phyloP scores from a whole-genome alignment of 1,284 basidiomycete genomes.

The Microbotryum silenes-acaulis region DNA sequence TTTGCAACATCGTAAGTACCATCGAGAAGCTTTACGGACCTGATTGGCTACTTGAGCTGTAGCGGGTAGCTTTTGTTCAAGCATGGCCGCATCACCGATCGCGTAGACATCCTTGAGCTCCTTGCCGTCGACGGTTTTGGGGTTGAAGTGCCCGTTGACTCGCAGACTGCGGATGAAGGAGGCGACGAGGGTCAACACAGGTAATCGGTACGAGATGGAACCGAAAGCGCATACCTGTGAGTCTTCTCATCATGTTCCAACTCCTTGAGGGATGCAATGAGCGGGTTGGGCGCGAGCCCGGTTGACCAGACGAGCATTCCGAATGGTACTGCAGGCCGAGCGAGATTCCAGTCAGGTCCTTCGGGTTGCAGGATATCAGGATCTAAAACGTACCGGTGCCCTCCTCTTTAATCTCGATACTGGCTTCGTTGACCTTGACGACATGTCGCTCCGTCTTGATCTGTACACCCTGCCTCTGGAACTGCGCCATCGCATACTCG shows the following conservation, averaged over 20 bases:
- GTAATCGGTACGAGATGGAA: conserved; percentile 22
- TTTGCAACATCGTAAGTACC: too few species aligned
- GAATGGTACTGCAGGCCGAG: conserved; percentile 53
- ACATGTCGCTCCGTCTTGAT: conserved; percentile 30
- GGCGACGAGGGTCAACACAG: conserved; percentile 12
- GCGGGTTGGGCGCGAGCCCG: conserved; percentile 61
- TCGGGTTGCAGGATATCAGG: background rate
- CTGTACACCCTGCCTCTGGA: conserved; percentile 22
- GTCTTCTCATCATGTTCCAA: conserved; percentile 58
- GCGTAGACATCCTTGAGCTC: conserved; percentile 34
- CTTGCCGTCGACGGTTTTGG: conserved; percentile 36
- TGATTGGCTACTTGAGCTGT: conserved; percentile 37
- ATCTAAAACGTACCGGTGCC: conserved; percentile 24
- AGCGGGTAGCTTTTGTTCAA: conserved; percentile 44
- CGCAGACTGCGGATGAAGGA: conserved; percentile 45
- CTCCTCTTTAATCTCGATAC: conserved; percentile 32
- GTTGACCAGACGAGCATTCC: conserved; percentile 74
- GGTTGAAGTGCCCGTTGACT: conserved; percentile 56
- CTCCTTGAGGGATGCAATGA: conserved; percentile 56
- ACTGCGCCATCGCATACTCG: conserved; percentile 37
- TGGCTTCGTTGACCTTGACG: conserved; percentile 20
- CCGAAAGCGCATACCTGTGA: conserved; percentile 45
- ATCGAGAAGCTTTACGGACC: conserved; percentile 36
- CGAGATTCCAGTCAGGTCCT: conserved; percentile 9
- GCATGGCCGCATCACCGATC: conserved; percentile 65